Percentiles rank a stretch among this genome's conserved stretches.
phyloP scores from a whole-genome alignment of 116 monocot genomes.

The Iris pallida region DNA sequence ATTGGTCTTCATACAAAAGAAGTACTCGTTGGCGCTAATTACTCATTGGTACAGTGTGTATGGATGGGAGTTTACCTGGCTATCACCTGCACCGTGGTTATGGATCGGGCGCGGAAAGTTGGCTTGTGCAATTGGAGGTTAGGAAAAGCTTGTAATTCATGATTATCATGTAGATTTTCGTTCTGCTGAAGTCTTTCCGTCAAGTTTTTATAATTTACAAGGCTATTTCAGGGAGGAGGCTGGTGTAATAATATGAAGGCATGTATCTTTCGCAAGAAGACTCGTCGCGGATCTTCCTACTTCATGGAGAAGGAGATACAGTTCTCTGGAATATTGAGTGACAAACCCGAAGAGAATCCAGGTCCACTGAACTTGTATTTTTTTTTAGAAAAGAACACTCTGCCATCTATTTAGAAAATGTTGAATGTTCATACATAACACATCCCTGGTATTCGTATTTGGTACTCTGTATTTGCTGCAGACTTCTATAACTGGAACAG shows the following conservation, averaged over 20 bases:
- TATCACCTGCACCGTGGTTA: not conserved
- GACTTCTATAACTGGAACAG: slow-evolving; percentile 34
- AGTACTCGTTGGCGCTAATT: not conserved
- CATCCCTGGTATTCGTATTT: not conserved
- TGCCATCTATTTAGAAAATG: not conserved
- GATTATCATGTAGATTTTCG: not conserved
- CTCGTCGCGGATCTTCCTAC: slow-evolving; percentile 49
- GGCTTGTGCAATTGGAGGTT: not conserved
- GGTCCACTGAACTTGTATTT: slow-evolving; percentile 17
- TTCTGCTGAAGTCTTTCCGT: no score
- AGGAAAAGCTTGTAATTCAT: not conserved
- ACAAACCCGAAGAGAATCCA: slow-evolving; percentile 52
- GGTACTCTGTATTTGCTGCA: not conserved
- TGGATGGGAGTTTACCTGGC: not conserved
- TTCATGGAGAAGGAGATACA: slow-evolving; percentile 42
- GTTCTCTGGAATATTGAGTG: slow-evolving; percentile 52
- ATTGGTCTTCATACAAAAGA: not conserved
- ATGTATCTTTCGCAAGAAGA: slow-evolving; percentile 40
- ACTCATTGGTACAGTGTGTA: not conserved
- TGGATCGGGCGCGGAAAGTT: not conserved
- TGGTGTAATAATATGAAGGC: slow-evolving; percentile 45
- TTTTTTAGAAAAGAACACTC: not conserved
- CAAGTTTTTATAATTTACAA: not conserved
- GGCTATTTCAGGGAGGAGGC: slow-evolving; percentile 44
- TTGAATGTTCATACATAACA: not conserved